Evolutionary conservation across 1,284 basidiomycete species (phyloP).

Genomic region (Ceratobasidium sp.): DNA sequence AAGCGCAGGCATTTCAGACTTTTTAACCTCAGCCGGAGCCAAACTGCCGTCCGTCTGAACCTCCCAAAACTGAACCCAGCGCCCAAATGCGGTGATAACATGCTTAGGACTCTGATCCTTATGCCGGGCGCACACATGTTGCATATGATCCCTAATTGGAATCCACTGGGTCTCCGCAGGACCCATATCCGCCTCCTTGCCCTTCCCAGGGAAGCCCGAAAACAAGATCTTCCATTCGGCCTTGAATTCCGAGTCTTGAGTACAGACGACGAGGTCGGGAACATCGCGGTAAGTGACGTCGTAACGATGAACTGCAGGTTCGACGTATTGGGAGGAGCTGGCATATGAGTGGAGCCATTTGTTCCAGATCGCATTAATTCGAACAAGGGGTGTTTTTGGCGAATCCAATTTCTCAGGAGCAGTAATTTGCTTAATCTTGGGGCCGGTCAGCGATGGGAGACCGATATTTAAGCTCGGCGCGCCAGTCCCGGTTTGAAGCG

Average conservation of each 20-base stretch:
- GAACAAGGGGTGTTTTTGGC: not conserved
- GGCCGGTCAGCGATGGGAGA: not conserved
- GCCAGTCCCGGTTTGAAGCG: not conserved
- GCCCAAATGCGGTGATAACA: not conserved
- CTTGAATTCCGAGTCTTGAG: not conserved
- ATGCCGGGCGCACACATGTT: not conserved
- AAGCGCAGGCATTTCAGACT: no score
- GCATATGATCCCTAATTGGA: not conserved
- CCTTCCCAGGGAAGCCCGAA: not conserved
- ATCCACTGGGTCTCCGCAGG: not conserved
- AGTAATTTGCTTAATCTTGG: not conserved
- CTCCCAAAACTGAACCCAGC: no score
- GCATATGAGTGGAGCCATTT: not conserved
- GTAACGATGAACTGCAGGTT: slow-evolving; percentile 2
- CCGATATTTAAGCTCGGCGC: no score
- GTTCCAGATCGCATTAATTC: slow-evolving; percentile 27
- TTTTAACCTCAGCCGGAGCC: no score
- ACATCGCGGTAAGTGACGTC: not conserved
- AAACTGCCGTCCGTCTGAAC: no score
- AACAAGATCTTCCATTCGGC: not conserved
- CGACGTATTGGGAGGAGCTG: not conserved
- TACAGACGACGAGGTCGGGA: slow-evolving; percentile 5
- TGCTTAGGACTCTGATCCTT: not conserved
- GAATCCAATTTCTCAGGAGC: not conserved
- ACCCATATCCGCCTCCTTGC: not conserved